Evolutionary conservation across 805 yeast species (phyloP).

Genomic region (Kodamaea leandrae): DNA sequence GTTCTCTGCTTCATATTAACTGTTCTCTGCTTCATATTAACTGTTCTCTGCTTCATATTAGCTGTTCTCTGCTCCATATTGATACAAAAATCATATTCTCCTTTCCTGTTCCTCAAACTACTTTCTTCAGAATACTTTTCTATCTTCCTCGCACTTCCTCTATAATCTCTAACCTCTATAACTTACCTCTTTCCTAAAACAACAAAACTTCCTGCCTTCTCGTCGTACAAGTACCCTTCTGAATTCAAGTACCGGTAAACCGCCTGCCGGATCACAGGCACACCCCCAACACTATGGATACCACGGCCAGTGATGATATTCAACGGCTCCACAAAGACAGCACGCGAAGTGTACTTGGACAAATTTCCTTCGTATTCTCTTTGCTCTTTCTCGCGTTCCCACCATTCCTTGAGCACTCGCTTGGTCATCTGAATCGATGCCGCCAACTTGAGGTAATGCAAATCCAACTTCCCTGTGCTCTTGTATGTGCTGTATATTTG

Average conservation of each 20-base stretch:
- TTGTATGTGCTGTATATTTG: slow-evolving; percentile 3
- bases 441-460: slow-evolving; percentile 52
- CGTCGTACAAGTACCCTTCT: slow-evolving; percentile 44
- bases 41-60: too few relatives aligned
- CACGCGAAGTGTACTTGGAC: slow-evolving; percentile 32
- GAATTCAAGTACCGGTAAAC: slow-evolving; percentile 40
- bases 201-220: slow-evolving; percentile 41
- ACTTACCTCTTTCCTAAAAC: slow-evolving; percentile 37
- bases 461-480: slow-evolving; percentile 40
- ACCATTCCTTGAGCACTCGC: slow-evolving; percentile 52
- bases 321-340: slow-evolving; percentile 42
- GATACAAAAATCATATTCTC: too few relatives aligned
- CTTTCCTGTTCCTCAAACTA: too few relatives aligned
- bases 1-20: too few relatives aligned
- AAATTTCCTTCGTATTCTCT: slow-evolving; percentile 42
- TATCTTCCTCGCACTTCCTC: too few relatives aligned
- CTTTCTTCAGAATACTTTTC: too few relatives aligned
- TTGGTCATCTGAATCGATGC: slow-evolving; percentile 44
- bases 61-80: too few relatives aligned
- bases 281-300: slow-evolving; percentile 59
- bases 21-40: too few relatives aligned
- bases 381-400: slow-evolving; percentile 51
- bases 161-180: too few relatives aligned
- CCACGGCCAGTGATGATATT: slow-evolving; percentile 68
- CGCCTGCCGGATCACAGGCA: slow-evolving; percentile 44